Evolutionary conservation across 768 basidiomycete species (phyloP), one percentile per base, ranked within the genome.

Genomic region (Leucosporidium scottii): DNA sequence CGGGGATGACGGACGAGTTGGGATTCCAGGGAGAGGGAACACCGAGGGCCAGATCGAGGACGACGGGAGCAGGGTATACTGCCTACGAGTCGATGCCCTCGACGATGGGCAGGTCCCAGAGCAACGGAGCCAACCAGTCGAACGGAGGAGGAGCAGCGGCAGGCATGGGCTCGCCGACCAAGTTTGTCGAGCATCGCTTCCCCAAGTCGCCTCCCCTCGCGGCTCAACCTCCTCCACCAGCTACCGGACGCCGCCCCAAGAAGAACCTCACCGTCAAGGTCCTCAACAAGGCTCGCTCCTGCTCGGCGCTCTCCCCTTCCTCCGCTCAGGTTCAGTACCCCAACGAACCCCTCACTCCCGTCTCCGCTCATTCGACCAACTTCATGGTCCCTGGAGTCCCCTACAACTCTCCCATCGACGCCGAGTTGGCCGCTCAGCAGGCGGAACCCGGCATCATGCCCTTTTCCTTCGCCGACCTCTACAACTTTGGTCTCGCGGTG

Each of bases 401-500:
- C 18, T 69, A 61, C 65, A 67, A 74, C 63, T 61, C 63, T 30
- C 65, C 65, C 25, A 31, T 67, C 36, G 55, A 61, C 44, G 56
- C 25, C 27, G 31, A 50, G 2, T 28, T 47, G 18, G 28, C 36
- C 39, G 39, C 47, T 20, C 59, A 57, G 31, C 31, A 57, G 21
- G 20, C 21, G 1, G 49, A 64, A 20, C 50, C 65, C 25, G 47
- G 31, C 53, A 39, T 44, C 54, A 59, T 69, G 60, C 73, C 70
- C 18, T 71, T 74, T 64, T 68, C 61, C 54, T 74, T 74, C 48
- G 57, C 64, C 23, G 73, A 71, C 47, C 70, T 74, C 12, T 69
- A 71, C 68, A 67, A 69, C 64, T 44, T 71, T 48, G 73, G 73
- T 15, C 47, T 67, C 18, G 50, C 71, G 36, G 62, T 51, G 31